Evolutionary conservation across 164 flowering plant genomes (phyloP), one percentile per base, ranked within the genome.

Genomic region (Stephania japonica): DNA sequence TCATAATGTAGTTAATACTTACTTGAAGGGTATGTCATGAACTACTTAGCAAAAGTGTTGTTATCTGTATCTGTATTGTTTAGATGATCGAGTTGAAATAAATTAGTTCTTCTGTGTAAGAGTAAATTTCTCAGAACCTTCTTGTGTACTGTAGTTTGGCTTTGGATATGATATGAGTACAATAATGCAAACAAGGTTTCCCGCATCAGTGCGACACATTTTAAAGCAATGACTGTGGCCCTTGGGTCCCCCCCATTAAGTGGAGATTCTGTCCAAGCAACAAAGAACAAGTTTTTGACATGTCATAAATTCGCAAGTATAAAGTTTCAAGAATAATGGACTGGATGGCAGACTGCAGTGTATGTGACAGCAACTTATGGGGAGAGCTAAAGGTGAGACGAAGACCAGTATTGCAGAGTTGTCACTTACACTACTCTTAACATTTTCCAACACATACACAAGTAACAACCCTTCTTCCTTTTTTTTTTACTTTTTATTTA

Each of bases 261-360:
- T 59, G 68, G 72, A 61, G 61, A 74, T 68, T 69, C 76, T 21
- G 64, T 70, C 19, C 65, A 70, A 69, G 50, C 42, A 53, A 59
- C 56, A 71, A 26, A 59, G 66, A 71, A 32, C 19, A 56, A 19
- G 16, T 59, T 59, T n/a, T 2, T 70, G 47, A 43, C 50, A 44
- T 44, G 12, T 44, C 50, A 70, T 59, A 62, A 38, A 32, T 65
- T 19, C 6, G 64, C 64, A 19, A 61, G 25, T 19, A 59, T 19
- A 63, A 44, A 65, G 11, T 21, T 63, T 50, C 75, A 9, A 61
- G 61, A 74, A 59, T 27, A 68, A 59, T 63, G 26, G 25, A 10
- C 42, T 32, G 70, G 69, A 25, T 53, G 66, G 26, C 42, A 68
- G 6, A 18, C 38, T 6, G 19, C 25, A 32, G 38, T 32, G 38